phyloP scores from a whole-genome alignment of 768 basidiomycete species.

The Krasilnikovozyma curviuscula region DNA sequence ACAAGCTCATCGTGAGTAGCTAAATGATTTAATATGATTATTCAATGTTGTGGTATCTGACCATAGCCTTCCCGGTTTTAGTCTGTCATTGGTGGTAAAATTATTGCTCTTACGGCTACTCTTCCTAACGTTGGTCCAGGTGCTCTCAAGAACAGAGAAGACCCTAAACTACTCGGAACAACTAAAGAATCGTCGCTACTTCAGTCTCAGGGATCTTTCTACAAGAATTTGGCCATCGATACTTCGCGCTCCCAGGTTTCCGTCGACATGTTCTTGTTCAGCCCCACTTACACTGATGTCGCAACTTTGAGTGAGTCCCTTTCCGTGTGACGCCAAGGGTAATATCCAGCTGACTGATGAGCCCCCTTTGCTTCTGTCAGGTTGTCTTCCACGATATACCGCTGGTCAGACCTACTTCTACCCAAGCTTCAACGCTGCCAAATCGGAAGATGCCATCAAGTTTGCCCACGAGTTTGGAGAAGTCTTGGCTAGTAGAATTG shows the following conservation, averaged over 20 bases:
- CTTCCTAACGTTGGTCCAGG: conserved; percentile 78
- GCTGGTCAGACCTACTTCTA: conserved; percentile 97
- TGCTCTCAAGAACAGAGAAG: conserved; percentile 84
- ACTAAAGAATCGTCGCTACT: conserved; percentile 86
- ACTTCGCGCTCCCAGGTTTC: conserved; percentile 92
- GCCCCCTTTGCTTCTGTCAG: conserved; percentile 27
- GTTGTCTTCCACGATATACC: conserved; percentile 86
- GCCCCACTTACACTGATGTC: conserved; percentile 80
- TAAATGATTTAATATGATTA: background rate
- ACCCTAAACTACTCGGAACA: conserved; percentile 87
- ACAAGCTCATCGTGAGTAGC: conserved; percentile 63
- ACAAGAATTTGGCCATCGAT: conserved; percentile 97
- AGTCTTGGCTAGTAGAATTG: conserved; percentile 79
- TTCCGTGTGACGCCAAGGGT: background rate
- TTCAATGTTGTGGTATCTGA: too few relatives aligned
- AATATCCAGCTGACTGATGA: background rate
- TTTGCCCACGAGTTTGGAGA: conserved; percentile 95
- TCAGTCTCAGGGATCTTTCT: conserved; percentile 84
- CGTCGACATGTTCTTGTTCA: conserved; percentile 98
- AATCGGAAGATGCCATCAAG: conserved; percentile 90
- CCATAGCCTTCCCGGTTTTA: conserved; percentile 20
- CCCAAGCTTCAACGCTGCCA: conserved; percentile 86
- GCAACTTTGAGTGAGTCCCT: conserved; percentile 55
- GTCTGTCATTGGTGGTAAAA: conserved; percentile 87
- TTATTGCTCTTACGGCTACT: conserved; percentile 64